These are phyloP conservation scores for Dactylellina sp. DNA, from an alignment of 2,329 filamentous ascomycete species.

Conservation along the genomic window DNA sequence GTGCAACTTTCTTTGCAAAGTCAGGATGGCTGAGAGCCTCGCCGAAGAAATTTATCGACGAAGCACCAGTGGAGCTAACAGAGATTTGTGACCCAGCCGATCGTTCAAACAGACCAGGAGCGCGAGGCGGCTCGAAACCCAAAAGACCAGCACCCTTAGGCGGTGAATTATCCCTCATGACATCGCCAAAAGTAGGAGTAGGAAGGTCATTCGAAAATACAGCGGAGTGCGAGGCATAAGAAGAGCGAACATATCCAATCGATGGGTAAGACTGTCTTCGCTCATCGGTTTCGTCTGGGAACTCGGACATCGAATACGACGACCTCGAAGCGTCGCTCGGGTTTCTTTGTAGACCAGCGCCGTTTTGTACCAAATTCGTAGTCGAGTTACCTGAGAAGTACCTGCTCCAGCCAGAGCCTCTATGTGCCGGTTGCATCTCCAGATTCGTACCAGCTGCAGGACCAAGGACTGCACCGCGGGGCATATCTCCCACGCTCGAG, in stretches of 20 bases:
- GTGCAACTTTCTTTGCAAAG: conserved; percentile 53
- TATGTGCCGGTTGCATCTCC: conserved; percentile 53
- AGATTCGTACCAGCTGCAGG: conserved; percentile 49
- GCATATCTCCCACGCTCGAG: conserved; percentile 39
- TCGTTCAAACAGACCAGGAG: conserved; percentile 47
- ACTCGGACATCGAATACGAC: conserved; percentile 54
- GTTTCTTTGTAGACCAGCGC: conserved; percentile 45
- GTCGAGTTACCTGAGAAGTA: conserved; percentile 60
- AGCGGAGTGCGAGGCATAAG: conserved; percentile 49
- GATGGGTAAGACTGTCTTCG: conserved; percentile 54
- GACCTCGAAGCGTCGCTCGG: conserved; percentile 53
- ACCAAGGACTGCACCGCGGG: conserved; percentile 41
- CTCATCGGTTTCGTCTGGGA: conserved; percentile 51
- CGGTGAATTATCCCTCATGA: conserved; percentile 50
- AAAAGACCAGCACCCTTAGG: conserved; percentile 43
- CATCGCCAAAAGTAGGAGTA: conserved; percentile 54
- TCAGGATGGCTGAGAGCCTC: conserved; percentile 52
- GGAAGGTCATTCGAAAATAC: conserved; percentile 48
- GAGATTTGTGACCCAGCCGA: conserved; percentile 52
- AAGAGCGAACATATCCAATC: conserved; percentile 53
- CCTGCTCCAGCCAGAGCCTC: conserved; percentile 60
- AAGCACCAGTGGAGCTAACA: conserved; percentile 47
- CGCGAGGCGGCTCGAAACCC: conserved; percentile 52
- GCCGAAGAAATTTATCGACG: conserved; percentile 56
- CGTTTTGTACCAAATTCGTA: conserved; percentile 59